Base-by-base conservation (phyloP, 768 basidiomycete genomes). In the button mushroom (Agaricus bisporus) region DNA sequence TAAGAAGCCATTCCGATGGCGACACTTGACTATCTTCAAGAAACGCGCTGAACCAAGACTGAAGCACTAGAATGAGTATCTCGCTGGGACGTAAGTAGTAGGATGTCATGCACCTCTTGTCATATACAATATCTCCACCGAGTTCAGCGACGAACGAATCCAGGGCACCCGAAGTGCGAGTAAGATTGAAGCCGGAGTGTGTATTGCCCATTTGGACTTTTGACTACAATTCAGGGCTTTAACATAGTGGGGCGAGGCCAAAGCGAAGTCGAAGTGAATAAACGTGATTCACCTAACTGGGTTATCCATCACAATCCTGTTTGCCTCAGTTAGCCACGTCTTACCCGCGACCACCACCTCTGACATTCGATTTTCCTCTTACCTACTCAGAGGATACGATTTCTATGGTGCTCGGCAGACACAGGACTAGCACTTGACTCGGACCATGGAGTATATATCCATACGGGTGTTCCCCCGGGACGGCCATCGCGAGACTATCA, bases 91-190 rank as follows among this genome's bases (percentile, higher is more conserved):
- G 42, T 12, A n/a, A 50, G 47, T 15, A 28, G 36, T 35, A 4
- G 45, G 3, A 8, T 12, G 15, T 25, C 15, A 61, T 78, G 48
- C 48, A 93, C 95, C 88, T 91, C 75, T 90, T 88, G 64, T 98
- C 95, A 63, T 97, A 98, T 2, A 88, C 77, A 17, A 97, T 76
- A 64, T 97, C 94, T 3, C 78, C 78, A 10, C 88, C 88, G 20
- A 98, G 78, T 64, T 99, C 95, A 2, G 85, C 78, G 12, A 99
- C 85, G 64, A 91, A 95, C 2, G 90, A 92, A 68, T 97, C 94
- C 56, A 95, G 74, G 12, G 92, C 90, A 26, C 86, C 88, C 5
- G 79, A 82, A 1, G 85, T 83, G 55, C 88, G 81, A 51, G 85
- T 84, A 58, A 89, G 70, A 4, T 82, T 77, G 10, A 82, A 82